Percentiles rank a stretch among this genome's conserved stretches.
phyloP scores from a whole-genome alignment of 2,329 filamentous ascomycete genomes.

The Paracoccidioides brasiliensis region DNA sequence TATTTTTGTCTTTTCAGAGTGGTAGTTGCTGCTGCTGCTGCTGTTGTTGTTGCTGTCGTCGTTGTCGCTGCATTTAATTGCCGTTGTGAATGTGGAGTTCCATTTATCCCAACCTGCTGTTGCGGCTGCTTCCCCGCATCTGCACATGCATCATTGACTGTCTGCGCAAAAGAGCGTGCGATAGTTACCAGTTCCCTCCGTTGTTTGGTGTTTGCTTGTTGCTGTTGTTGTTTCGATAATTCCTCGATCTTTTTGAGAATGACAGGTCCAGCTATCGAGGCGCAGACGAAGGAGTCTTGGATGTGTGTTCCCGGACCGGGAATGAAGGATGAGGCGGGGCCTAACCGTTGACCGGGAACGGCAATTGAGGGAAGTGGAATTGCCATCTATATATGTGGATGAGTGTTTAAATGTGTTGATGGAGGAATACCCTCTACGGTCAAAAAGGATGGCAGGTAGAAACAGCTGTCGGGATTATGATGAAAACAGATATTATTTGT shows the following conservation, averaged over 20 bases:
- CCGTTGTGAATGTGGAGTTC: background rate
- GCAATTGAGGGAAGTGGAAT: slow-evolving; percentile 39
- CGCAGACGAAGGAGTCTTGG: slow-evolving; percentile 58
- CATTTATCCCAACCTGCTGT: background rate
- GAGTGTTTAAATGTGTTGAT: background rate
- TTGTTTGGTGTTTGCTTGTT: slow-evolving; percentile 19
- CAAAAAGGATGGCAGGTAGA: too few relatives aligned
- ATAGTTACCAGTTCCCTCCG: slow-evolving; percentile 12
- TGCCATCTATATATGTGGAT: slow-evolving; percentile 14
- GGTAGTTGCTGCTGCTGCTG: slow-evolving; percentile 6
- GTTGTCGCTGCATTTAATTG: slow-evolving; percentile 16
- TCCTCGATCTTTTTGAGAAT: slow-evolving; percentile 36
- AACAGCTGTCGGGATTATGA: too few relatives aligned
- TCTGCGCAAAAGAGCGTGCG: slow-evolving; percentile 37
- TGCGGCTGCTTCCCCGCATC: background rate
- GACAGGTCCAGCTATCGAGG: slow-evolving; percentile 68
- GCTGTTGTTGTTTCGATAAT: slow-evolving; percentile 24
- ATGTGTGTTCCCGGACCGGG: slow-evolving; percentile 78
- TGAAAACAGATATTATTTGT: too few relatives aligned
- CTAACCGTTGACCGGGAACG: slow-evolving; percentile 72
- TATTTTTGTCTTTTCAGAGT: slow-evolving; percentile 17
- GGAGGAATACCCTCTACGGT: too few relatives aligned
- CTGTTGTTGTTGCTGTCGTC: background rate
- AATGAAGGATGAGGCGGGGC: slow-evolving; percentile 50
- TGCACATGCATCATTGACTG: slow-evolving; percentile 16